These are phyloP conservation scores for Kwoniella sp. DNA, from an alignment of 768 basidiomycete genomes.

Conservation along the genomic window DNA sequence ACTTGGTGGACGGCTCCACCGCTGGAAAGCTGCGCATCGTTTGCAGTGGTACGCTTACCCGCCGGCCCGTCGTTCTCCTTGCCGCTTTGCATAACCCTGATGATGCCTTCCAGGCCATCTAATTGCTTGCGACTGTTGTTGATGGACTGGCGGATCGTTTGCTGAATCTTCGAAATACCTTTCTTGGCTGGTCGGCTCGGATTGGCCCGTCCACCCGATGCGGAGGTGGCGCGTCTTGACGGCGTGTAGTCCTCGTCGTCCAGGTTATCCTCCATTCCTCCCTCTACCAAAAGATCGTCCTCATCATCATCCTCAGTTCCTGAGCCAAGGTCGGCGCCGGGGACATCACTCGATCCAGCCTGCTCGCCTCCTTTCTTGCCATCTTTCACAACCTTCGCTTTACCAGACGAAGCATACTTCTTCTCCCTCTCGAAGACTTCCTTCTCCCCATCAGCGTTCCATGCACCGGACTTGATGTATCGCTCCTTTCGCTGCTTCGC, in stretches of 20 bases:
- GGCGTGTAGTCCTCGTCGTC: background rate
- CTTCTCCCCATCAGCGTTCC: background rate
- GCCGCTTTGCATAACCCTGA: background rate
- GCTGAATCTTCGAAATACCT: background rate
- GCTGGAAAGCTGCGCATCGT: background rate
- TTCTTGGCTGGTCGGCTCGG: background rate
- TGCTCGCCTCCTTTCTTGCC: background rate
- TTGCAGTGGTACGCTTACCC: background rate
- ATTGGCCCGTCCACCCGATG: background rate
- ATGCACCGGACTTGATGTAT: constrained; percentile 4
- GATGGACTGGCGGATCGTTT: background rate
- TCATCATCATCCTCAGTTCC: background rate
- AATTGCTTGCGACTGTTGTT: background rate
- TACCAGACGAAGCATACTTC: background rate
- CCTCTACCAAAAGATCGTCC: background rate
- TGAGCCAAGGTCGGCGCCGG: background rate
- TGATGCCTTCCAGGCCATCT: background rate
- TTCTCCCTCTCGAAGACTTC: background rate
- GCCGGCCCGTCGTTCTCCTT: background rate
- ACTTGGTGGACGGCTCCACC: too few relatives aligned
- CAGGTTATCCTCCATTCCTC: background rate
- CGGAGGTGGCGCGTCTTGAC: background rate
- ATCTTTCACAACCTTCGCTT: background rate
- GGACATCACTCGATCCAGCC: background rate
- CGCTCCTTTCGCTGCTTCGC: background rate